Conservation (phyloP, 805 yeast species). For the Candida germanica region DNA sequence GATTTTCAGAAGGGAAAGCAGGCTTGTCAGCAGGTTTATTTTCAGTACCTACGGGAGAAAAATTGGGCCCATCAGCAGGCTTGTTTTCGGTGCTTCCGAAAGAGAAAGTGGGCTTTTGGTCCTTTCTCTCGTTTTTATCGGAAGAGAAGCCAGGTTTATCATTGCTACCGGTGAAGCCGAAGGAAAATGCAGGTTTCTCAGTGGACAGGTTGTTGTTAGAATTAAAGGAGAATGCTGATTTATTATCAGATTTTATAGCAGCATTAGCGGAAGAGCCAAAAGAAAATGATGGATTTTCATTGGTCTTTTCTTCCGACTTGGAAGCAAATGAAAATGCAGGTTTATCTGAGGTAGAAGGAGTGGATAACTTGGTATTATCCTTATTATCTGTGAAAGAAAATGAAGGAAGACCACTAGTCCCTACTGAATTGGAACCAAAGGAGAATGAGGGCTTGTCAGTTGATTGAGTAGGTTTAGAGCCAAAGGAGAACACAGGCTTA, state of each 20-base stretch:
- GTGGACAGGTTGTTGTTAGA: background rate
- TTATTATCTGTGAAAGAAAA: too few relatives aligned
- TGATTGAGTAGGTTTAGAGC: conserved; percentile 5
- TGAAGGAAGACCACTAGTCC: background rate
- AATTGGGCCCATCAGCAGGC: conserved; percentile 5
- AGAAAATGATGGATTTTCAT: conserved; percentile 22
- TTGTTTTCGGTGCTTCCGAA: conserved; percentile 13
- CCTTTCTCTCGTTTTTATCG: conserved; percentile 3
- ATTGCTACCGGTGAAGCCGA: conserved; percentile 9
- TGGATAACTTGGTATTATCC: too few relatives aligned
- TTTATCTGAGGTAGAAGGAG: conserved; percentile 3
- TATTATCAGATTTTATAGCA: conserved; percentile 8
- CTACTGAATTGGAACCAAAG: conserved; percentile 16
- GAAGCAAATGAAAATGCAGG: conserved; percentile 24
- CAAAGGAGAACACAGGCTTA: conserved; percentile 14
- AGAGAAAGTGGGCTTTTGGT: conserved; percentile 12
- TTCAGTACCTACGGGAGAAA: conserved; percentile 4
- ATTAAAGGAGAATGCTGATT: conserved; percentile 17
- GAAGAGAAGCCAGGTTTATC: conserved; percentile 14
- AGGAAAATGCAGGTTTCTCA: conserved; percentile 15
- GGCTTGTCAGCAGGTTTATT: conserved; percentile 11
- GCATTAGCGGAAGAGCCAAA: conserved; percentile 8
- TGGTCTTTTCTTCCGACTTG: conserved; percentile 9
- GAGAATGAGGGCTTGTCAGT: conserved; percentile 19
- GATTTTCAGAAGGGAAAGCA: conserved; percentile 8